Evolutionary conservation across 2,329 filamentous ascomycete genomes (phyloP).

Genomic region (Alternaria arborescens): DNA sequence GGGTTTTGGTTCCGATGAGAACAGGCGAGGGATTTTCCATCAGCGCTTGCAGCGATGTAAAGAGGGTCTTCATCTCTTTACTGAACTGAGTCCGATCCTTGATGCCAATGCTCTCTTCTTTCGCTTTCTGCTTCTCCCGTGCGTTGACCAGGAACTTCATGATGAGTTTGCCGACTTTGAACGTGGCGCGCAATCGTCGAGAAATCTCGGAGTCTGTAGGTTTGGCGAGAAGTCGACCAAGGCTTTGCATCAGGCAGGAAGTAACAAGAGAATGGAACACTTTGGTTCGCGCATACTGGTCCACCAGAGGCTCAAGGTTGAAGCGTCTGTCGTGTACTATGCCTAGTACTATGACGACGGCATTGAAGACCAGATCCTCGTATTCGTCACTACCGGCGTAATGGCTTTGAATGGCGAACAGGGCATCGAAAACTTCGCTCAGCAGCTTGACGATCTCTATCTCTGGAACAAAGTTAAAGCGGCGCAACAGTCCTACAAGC

Average conservation of each 20-base stretch:
- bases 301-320: slow-evolving; percentile 88
- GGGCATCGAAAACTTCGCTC: slow-evolving; percentile 84
- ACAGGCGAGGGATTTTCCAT: slow-evolving; percentile 89
- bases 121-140: slow-evolving; percentile 83
- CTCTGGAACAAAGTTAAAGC: slow-evolving; percentile 91
- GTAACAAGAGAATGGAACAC: slow-evolving; percentile 96
- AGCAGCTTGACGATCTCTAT: slow-evolving; percentile 97
- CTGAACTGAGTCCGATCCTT: slow-evolving; percentile 79
- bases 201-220: slow-evolving; percentile 85
- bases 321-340: slow-evolving; percentile 96
- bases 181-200: slow-evolving; percentile 84
- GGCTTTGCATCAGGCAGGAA: slow-evolving; percentile 85
- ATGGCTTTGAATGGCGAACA: slow-evolving; percentile 91
- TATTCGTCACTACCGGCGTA: slow-evolving; percentile 91
- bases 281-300: slow-evolving; percentile 85
- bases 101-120: slow-evolving; percentile 87
- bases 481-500: slow-evolving; percentile 76
- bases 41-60: slow-evolving; percentile 86
- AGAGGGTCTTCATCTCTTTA: slow-evolving; percentile 83
- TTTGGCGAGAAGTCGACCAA: slow-evolving; percentile 81
- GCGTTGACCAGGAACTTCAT: slow-evolving; percentile 95
- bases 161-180: slow-evolving; percentile 93
- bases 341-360: slow-evolving; percentile 85
- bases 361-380: slow-evolving; percentile 91
- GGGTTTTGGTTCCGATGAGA: slow-evolving; percentile 90